Evolutionary conservation across 2,329 filamentous ascomycete genomes (phyloP).

Genomic region (Pseudopyrenochaeta lycopersici): DNA sequence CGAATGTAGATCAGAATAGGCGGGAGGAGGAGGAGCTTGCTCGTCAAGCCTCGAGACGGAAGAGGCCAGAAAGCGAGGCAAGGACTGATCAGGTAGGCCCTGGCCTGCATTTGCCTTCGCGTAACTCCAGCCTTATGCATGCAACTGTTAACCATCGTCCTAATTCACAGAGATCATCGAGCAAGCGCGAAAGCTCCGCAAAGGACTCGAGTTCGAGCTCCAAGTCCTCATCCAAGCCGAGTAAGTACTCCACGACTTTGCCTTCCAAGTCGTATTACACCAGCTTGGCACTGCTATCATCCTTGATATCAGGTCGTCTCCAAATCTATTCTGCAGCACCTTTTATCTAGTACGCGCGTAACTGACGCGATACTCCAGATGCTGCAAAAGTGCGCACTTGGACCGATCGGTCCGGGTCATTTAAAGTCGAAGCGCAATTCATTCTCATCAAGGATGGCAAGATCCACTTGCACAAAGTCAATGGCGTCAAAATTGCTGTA

Average conservation of each 20-base stretch:
- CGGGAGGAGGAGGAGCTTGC: slow-evolving; percentile 84
- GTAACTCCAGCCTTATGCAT: slow-evolving; percentile 79
- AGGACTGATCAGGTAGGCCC: slow-evolving; percentile 77
- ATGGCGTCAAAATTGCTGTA: slow-evolving; percentile 98
- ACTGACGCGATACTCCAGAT: slow-evolving; percentile 59
- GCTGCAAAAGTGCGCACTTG: slow-evolving; percentile 83
- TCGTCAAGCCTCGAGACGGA: slow-evolving; percentile 77
- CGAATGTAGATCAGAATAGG: slow-evolving; percentile 78
- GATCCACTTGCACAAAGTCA: slow-evolving; percentile 96
- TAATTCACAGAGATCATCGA: slow-evolving; percentile 75
- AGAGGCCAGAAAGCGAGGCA: slow-evolving; percentile 62
- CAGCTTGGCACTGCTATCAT: neutral
- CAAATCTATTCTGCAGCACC: too few species aligned
- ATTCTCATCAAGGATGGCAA: slow-evolving; percentile 94
- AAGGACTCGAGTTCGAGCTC: slow-evolving; percentile 47
- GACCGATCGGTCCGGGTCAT: slow-evolving; percentile 94
- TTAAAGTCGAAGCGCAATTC: slow-evolving; percentile 97
- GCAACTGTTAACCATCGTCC: slow-evolving; percentile 72
- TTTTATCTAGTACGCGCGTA: neutral
- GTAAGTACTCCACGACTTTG: slow-evolving; percentile 62
- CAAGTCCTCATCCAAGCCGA: slow-evolving; percentile 71
- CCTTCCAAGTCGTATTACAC: neutral
- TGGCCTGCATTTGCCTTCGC: slow-evolving; percentile 77
- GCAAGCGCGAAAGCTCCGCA: slow-evolving; percentile 72
- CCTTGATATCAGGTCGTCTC: too few species aligned